Base-by-base conservation (phyloP, 1,139 yeast species). In the Geotrichum australiense region DNA sequence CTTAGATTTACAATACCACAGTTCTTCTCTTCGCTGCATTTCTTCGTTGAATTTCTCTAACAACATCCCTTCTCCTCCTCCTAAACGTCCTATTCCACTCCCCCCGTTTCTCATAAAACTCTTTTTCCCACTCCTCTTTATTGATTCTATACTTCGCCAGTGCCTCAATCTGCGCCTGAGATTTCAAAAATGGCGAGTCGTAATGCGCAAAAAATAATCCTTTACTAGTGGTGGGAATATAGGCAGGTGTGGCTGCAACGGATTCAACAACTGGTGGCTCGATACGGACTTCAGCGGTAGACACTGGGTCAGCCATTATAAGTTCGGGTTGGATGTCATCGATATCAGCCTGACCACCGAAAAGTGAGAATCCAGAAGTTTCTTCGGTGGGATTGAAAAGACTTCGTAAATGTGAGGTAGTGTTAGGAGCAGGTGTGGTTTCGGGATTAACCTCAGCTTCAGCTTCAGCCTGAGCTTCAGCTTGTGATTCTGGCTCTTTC, bases 41-140 rank as follows among this genome's bases (percentile, higher is more conserved):
- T 35, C 49, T 50, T 44, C 76, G 80, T 51, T 71, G 74, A 53
- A 71, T 60, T 48, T 72, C 75, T 51, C 91, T 72, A 34, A 74
- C 48, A 5, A 76, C 86, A 52, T 87, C 96, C 59, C 93, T 73
- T 56, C 76, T 76, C 48, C 85, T 72, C 52, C 80, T 72, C 57
- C 82, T 80, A 59, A 89, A 76, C 49, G 80, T 86, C 47, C 84
- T 73, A 47, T 80, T 78, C 68, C 85, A 71, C 43, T 80, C 86
- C 35, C 93, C 91, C 62, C 97, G 74, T 59, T 76, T 75, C 35
- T 76, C 80, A 81, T 86, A 85, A 61, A 89, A 89, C 73, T 83
- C 78, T 43, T 73, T 68, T 43, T 81, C 87, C 75, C 91, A 89
- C 2, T 69, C 68, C 15, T 69, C 72, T 2, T 63, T 64, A 6